These are phyloP conservation scores for Pyrus pyrifolia DNA, from an alignment of 306 rosid species.

Conservation along the genomic window DNA sequence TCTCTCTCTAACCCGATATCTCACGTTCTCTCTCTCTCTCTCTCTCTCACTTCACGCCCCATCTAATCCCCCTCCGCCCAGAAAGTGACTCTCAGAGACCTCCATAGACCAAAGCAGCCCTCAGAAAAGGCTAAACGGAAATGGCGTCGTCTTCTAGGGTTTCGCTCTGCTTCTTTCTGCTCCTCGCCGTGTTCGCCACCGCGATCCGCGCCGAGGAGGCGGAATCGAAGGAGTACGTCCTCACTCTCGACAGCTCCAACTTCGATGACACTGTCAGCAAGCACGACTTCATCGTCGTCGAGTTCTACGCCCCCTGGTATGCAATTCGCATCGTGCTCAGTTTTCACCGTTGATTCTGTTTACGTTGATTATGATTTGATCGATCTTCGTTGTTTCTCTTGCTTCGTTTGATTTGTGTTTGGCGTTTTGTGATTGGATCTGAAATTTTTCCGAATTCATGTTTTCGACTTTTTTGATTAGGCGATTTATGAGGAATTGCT, in stretches of 20 bases:
- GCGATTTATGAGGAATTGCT: not conserved
- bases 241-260: conserved; percentile 75
- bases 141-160: conserved; percentile 46
- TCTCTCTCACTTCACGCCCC: not conserved
- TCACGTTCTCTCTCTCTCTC: no score
- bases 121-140: not conserved
- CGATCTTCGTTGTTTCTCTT: not conserved
- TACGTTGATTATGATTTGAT: not conserved
- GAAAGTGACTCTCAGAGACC: not conserved
- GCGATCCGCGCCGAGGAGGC: conserved; percentile 46
- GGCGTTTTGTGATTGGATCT: conserved; percentile 20
- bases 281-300: conserved; percentile 83
- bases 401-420: not conserved
- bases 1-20: conserved; percentile 6
- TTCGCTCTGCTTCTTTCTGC: conserved; percentile 21
- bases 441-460: not conserved
- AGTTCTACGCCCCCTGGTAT: conserved; percentile 93
- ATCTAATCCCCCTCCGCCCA: not conserved
- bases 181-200: conserved; percentile 22
- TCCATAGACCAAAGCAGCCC: not conserved
- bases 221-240: conserved; percentile 65
- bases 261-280: conserved; percentile 63
- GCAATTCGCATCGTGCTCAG: not conserved
- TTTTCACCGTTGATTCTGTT: not conserved
- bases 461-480: not conserved